These are phyloP conservation scores for Wakefieldia striispora DNA, from an alignment of 768 basidiomycete genomes.

Conservation along the genomic window DNA sequence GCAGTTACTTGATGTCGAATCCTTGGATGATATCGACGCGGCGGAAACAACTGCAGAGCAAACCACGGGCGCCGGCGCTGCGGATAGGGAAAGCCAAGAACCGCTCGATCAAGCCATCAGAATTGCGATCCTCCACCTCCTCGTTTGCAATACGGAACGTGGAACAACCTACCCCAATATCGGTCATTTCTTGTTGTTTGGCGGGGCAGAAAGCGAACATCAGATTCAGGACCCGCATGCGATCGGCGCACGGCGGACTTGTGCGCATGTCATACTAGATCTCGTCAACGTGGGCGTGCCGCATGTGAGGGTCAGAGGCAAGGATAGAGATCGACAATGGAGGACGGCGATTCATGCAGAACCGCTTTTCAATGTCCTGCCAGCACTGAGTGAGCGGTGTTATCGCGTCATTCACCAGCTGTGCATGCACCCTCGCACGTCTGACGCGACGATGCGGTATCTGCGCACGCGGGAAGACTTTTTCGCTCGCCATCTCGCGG, in stretches of 20 bases:
- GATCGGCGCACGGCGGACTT: constrained; percentile 63
- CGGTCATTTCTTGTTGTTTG: constrained; percentile 85
- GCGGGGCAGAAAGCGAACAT: constrained; percentile 53
- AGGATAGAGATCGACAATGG: constrained; percentile 33
- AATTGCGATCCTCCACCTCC: constrained; percentile 74
- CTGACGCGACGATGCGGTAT: constrained; percentile 79
- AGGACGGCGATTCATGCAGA: constrained; percentile 31
- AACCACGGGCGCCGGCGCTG: constrained; percentile 71
- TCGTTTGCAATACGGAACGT: constrained; percentile 72
- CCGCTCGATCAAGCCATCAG: constrained; percentile 67
- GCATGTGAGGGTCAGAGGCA: constrained; percentile 44
- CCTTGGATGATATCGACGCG: constrained; percentile 55
- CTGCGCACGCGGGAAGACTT: constrained; percentile 87
- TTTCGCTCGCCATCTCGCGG: constrained; percentile 81
- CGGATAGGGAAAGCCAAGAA: constrained; percentile 45
- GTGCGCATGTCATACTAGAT: constrained; percentile 78
- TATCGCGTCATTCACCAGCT: constrained; percentile 84
- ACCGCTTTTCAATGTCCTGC: constrained; percentile 64
- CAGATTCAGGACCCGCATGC: constrained; percentile 79
- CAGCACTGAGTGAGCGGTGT: constrained; percentile 80
- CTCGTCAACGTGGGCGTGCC: constrained; percentile 74
- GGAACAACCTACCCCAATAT: constrained; percentile 73
- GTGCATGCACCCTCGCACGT: constrained; percentile 83
- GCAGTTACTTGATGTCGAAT: constrained; percentile 59
- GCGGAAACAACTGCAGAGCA: constrained; percentile 62